These are phyloP conservation scores for Pulveroboletus sp. DNA, from an alignment of 768 basidiomycete genomes.

Conservation along the genomic window DNA sequence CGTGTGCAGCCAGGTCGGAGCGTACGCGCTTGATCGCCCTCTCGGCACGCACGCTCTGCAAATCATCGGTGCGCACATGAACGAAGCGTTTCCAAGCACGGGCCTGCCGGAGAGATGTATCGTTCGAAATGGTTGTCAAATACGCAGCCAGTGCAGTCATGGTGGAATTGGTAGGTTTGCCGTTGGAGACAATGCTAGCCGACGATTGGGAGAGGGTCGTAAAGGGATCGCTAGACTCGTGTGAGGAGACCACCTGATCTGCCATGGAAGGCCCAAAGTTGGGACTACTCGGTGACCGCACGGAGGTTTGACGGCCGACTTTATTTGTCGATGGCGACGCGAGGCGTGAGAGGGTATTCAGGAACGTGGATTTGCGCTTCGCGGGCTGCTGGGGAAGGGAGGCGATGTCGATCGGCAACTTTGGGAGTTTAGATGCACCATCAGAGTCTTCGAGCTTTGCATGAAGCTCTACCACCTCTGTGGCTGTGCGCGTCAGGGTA, in stretches of 20 bases:
- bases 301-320: slow-evolving; percentile 40
- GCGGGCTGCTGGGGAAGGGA: slow-evolving; percentile 46
- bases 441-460: slow-evolving; percentile 69
- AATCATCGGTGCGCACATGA: slow-evolving; percentile 79
- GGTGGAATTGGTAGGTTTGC: slow-evolving; percentile 41
- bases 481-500: slow-evolving; percentile 75
- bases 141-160: slow-evolving; percentile 75
- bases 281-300: slow-evolving; percentile 31
- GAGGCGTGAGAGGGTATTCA: slow-evolving; percentile 82
- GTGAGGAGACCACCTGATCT: slow-evolving; percentile 41
- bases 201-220: slow-evolving; percentile 36
- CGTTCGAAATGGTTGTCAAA: slow-evolving; percentile 75
- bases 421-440: slow-evolving; percentile 55
- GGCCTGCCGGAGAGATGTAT: slow-evolving; percentile 55
- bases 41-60: slow-evolving; percentile 84
- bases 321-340: slow-evolving; percentile 68
- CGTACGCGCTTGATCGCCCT: slow-evolving; percentile 85
- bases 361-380: slow-evolving; percentile 81
- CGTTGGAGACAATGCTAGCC: slow-evolving; percentile 15
- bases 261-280: slow-evolving; percentile 33
- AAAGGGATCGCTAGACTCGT: slow-evolving; percentile 66
- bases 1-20: slow-evolving; percentile 79
- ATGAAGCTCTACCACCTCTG: slow-evolving; percentile 81
- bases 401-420: slow-evolving; percentile 58
- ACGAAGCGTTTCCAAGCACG: slow-evolving; percentile 86